Conservation (phyloP, 805 yeast species). For the Saccharomycopsis guyanensis region DNA sequence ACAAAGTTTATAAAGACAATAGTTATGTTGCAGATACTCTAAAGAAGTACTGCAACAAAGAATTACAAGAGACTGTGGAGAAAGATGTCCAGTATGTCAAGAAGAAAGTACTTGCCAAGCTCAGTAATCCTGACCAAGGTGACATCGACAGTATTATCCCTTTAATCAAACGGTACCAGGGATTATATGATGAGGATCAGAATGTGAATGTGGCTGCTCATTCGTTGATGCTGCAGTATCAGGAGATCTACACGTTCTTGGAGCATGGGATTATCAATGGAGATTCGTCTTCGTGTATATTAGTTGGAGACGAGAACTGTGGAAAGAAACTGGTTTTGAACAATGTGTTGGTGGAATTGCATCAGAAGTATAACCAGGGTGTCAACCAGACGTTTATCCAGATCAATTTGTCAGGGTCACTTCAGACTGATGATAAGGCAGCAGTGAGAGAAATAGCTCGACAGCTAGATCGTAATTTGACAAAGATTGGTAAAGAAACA, state of each 20-base stretch:
- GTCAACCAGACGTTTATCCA: conserved; percentile 46
- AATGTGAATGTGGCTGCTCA: conserved; percentile 8
- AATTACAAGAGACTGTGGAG: neutral
- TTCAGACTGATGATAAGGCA: conserved; percentile 64
- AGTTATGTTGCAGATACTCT: neutral
- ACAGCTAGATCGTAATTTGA: conserved; percentile 51
- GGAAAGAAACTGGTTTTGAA: conserved; percentile 69
- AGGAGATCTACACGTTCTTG: conserved; percentile 49
- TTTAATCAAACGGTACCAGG: conserved; percentile 3
- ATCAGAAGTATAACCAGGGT: conserved; percentile 27
- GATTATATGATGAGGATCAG: conserved; percentile 11
- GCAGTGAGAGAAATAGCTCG: conserved; percentile 84
- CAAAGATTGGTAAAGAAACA: conserved; percentile 29
- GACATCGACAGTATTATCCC: conserved; percentile 4
- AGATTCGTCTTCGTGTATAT: conserved; percentile 74
- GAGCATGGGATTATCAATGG: conserved; percentile 56
- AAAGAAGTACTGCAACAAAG: neutral
- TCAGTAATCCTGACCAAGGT: neutral
- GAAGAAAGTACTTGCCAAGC: neutral
- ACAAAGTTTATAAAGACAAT: neutral
- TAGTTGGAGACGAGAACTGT: conserved; percentile 72
- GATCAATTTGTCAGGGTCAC: conserved; percentile 59
- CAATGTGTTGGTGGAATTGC: conserved; percentile 43
- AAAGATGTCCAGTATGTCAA: neutral
- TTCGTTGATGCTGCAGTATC: conserved; percentile 25